Evolutionary conservation across 805 yeast species (phyloP), one percentile per base, ranked within the genome.

Genomic region (Candida hungchunana): DNA sequence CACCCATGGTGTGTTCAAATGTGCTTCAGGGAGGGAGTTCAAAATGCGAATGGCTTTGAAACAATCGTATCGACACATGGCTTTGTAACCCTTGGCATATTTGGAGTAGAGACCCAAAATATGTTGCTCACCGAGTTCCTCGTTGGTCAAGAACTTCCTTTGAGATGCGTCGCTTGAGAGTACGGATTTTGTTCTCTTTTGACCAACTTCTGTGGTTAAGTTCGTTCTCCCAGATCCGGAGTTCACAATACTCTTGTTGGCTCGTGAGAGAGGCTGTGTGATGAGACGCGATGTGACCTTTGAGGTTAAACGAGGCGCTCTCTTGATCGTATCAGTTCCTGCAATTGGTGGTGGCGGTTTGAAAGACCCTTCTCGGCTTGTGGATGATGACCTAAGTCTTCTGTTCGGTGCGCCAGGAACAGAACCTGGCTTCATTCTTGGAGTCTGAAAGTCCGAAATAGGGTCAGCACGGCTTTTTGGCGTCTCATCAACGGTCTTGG

Each of bases 1-100:
- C 10, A 88, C 94, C 85, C 93, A 88, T 0, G 97, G 93, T 16
- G 96, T 72, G 36, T 76, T 65, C 40, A 71, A 64, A 57, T 81
- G 84, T 31, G 66, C 51, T 32, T 69, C 71, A 1, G 94, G 85
- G 15, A 93, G 64, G 17, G 76, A 59, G 36, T 75, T 77, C 20
- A 90, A 64, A 3, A 77, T 62, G 37, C 90, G 62, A 8, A 89
- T 75, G 0, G 97, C 95, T 50, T 81, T 78, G 53, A 76, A 77
- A 47, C 94, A 84, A 51, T 89, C 93, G 58, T 73, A 89, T 28
- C 71, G 66, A 43, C 71, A 61, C 66, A 76, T 70, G 14, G 81
- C 71, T 47, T 74, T 75, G 56, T 57, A 75, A n/a, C 75, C 77
- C 51, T 71, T 73, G 4, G 82, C 86, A 46, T 79, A 67, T 7